Evolutionary conservation across 2,329 filamentous ascomycete genomes (phyloP), one percentile per base, ranked within the genome.

Genomic region (Curvularia eragrostidis): DNA sequence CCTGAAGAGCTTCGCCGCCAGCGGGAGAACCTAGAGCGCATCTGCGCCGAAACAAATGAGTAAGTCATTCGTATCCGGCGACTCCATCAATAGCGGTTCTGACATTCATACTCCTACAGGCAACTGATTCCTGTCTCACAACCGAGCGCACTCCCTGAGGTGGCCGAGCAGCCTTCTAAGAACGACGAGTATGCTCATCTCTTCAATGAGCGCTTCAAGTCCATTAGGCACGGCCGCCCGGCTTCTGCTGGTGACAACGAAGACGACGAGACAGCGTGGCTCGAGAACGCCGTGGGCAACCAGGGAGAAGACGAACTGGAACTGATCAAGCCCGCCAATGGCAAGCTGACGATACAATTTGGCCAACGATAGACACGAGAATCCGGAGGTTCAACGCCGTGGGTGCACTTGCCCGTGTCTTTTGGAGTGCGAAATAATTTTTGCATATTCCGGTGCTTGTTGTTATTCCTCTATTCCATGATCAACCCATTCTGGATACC

Each of bases 51-150:
- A 62, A 82, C 81, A 12, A 77, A 79, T 23, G 80, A 82, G 81
- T 82, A 66, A 55, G 78, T 44, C 24, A 41, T 47, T 0, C 21
- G 38, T 50, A 49, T 53, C 34, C 42, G 39, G 47, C 26, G 5
- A 13, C 26, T 32, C n/a, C 15, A 5, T 3, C 12, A 5, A 21
- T 47, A 1, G 18, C 12, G 9, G 43, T 26, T 51, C 52, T 43
- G 32, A 49, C 52, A 47, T 62, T 66, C 61, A 70, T 70, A n/a
- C 70, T 68, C 67, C 70, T 72, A 42, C 59, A 83, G 81, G 69
- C 80, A 82, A 63, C 73, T 83, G 71, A 82, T 83, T 65, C 79
- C 82, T 66, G 79, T 82, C 62, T 75, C 78, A 50, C 79, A 82
- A 63, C 78, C 81, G 58, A 68, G 69, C 50, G 73, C 75, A 48